Conservation (phyloP, 306 rosid genomes). For the Cucumis melo region DNA sequence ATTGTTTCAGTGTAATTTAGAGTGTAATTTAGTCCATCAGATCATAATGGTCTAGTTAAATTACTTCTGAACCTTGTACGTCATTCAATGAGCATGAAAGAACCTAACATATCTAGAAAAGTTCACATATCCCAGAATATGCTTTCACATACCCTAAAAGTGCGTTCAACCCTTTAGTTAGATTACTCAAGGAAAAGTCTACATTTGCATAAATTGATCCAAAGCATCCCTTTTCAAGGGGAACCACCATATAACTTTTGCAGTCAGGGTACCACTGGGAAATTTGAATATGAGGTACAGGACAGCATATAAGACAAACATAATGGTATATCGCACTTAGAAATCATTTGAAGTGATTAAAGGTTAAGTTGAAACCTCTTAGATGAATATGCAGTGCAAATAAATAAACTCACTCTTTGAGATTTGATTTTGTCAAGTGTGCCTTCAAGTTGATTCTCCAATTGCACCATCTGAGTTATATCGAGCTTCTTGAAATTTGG, state of each 20-base stretch:
- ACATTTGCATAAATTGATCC: not conserved
- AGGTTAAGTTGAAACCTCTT: not conserved
- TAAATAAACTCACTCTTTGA: slow-evolving; percentile 15
- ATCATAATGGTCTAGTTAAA: too few species aligned
- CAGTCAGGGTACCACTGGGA: not conserved
- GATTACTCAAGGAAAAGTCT: not conserved
- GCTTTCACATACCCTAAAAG: not conserved
- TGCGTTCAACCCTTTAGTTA: not conserved
- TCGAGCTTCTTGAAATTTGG: slow-evolving; percentile 10
- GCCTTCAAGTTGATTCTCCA: slow-evolving; percentile 8
- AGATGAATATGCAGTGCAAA: not conserved
- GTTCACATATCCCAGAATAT: too few species aligned
- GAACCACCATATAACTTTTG: not conserved
- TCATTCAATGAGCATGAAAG: too few species aligned
- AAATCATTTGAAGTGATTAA: not conserved
- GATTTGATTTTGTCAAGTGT: slow-evolving; percentile 9
- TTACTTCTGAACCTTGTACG: too few species aligned
- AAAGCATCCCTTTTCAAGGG: not conserved
- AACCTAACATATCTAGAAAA: not conserved
- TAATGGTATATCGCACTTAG: not conserved
- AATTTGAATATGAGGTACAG: not conserved
- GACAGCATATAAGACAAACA: not conserved
- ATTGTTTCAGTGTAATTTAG: too few species aligned
- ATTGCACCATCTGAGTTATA: slow-evolving; percentile 6
- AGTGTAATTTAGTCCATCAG: too few species aligned